Evolutionary conservation across 1,284 basidiomycete species (phyloP).

Genomic region (Sporisorium exsertum): DNA sequence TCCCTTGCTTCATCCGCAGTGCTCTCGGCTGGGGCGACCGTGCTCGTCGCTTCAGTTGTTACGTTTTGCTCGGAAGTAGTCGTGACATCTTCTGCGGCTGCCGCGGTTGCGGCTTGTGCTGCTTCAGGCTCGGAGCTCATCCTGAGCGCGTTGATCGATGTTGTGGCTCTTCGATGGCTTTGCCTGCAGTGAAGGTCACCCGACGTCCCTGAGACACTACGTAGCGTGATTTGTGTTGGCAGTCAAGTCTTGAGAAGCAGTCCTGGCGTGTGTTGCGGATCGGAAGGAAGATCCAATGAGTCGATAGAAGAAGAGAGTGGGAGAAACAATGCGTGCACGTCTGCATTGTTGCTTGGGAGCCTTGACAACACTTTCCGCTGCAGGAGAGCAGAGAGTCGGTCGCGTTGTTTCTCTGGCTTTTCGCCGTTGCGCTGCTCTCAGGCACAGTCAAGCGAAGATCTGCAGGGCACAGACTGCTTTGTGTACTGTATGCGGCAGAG

Average conservation of each 20-base stretch:
- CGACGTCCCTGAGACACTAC: not conserved
- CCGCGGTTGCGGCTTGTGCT: not conserved
- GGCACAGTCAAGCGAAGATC: conserved; percentile 3
- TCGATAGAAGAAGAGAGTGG: not conserved
- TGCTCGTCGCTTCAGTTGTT: not conserved
- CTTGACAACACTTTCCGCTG: not conserved
- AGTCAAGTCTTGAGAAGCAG: too few species aligned
- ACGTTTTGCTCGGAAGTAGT: not conserved
- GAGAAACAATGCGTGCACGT: not conserved
- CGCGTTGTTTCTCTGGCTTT: not conserved
- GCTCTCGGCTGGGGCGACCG: too few species aligned
- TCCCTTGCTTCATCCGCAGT: not conserved
- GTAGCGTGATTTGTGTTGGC: not conserved
- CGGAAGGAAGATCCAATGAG: not conserved
- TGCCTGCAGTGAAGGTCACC: not conserved
- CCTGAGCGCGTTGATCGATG: not conserved
- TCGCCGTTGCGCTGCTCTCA: not conserved
- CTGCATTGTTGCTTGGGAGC: not conserved
- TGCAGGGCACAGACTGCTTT: conserved; percentile 8
- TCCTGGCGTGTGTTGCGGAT: not conserved
- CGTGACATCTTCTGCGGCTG: not conserved
- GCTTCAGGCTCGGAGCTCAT: conserved; percentile 8
- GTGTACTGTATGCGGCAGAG: too few species aligned
- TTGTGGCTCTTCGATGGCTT: not conserved
- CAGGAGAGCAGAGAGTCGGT: not conserved